A percentile compares a stretch with the other conserved stretches of the same genome.
These are phyloP conservation scores for Tuber indicum DNA, from an alignment of 495 filamentous ascomycete species.

Conservation along the genomic window DNA sequence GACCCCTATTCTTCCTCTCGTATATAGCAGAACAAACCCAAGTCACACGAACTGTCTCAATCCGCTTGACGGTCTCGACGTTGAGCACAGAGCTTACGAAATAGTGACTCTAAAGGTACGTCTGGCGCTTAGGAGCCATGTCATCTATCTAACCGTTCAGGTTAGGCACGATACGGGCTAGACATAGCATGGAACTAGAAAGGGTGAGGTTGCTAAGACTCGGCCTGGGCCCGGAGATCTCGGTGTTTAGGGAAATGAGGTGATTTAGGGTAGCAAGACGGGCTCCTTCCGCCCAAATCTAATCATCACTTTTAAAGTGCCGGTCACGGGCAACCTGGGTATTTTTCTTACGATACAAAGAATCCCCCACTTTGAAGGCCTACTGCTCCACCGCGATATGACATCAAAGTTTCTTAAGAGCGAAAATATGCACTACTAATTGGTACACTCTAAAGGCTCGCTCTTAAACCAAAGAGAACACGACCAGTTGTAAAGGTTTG, in stretches of 20 bases:
- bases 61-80: background rate
- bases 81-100: background rate
- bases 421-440: too few relatives aligned
- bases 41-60: background rate
- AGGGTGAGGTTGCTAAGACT: background rate
- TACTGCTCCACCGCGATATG: too few relatives aligned
- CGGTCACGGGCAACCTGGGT: too few relatives aligned
- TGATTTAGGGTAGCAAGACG: background rate
- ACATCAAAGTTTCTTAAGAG: too few relatives aligned
- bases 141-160: background rate
- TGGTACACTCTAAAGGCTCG: too few relatives aligned
- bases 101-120: background rate
- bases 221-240: background rate
- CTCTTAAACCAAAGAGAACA: too few relatives aligned
- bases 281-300: background rate
- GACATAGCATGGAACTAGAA: background rate
- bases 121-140: background rate
- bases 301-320: background rate
- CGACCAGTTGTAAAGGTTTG: too few relatives aligned
- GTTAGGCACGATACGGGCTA: background rate
- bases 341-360: too few relatives aligned
- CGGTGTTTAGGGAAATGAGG: background rate
- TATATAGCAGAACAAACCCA: background rate
- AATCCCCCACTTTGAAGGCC: too few relatives aligned
- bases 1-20: background rate